A percentile compares a stretch with the other conserved stretches of the same genome.
phyloP scores from a whole-genome alignment of 495 filamentous ascomycete species.

The Hypomontagnella submonticulosa region DNA sequence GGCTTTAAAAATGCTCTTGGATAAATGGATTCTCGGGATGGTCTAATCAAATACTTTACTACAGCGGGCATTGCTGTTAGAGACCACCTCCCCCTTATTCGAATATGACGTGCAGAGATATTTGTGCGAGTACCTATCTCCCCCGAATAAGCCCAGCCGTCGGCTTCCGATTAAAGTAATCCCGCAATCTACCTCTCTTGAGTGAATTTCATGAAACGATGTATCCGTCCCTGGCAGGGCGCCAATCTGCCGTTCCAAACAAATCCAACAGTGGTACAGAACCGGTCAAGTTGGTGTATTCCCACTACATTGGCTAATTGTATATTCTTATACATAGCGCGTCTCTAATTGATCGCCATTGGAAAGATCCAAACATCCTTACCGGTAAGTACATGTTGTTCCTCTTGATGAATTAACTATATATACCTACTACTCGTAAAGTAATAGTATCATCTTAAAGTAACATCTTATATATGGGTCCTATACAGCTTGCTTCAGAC shows the following conservation, averaged over 20 bases:
- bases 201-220: conserved; percentile 7
- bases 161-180: conserved; percentile 24
- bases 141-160: conserved; percentile 23
- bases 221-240: conserved; percentile 29
- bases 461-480: too few relatives aligned
- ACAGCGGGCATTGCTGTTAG: neutral
- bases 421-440: conserved; percentile 5
- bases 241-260: conserved; percentile 37
- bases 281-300: conserved; percentile 8
- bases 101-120: conserved; percentile 4
- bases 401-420: conserved; percentile 1
- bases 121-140: conserved; percentile 20
- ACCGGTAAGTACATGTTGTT: conserved; percentile 4
- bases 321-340: conserved; percentile 14
- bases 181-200: conserved; percentile 22
- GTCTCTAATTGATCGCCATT: conserved; percentile 20
- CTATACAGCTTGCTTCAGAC: neutral
- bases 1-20: conserved; percentile 5
- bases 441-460: neutral
- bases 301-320: conserved; percentile 10
- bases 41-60: conserved; percentile 20
- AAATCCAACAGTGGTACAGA: conserved; percentile 19
- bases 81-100: conserved; percentile 13
- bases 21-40: neutral
- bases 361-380: neutral